Base-by-base conservation (phyloP, 192 early-diverging fungal genomes). In the Coemansia sp. region DNA sequence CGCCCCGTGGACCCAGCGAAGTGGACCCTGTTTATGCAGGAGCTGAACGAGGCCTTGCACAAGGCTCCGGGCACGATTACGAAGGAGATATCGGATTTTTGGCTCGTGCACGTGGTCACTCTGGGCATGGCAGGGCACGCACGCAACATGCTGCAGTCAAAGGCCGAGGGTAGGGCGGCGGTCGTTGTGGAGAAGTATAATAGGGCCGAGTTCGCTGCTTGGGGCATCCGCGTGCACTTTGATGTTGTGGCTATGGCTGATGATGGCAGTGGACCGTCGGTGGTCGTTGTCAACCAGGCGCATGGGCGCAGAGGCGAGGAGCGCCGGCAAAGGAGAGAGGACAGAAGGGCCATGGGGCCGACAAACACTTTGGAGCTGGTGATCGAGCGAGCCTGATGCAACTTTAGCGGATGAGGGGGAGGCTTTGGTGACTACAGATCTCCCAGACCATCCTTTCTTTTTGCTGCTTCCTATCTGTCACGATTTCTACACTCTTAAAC, bases 151-250 rank as follows among this genome's bases (percentile, higher is more conserved):
- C 65, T 65, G 56, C 52, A 61, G 33, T 48, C 53, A 3, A 34
- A 28, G 2, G 61, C 70, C 0, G 60, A 66, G 21, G 36, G 43
- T 8, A 67, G 68, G 39, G 68, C 77, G 0, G 53, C 59, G 31
- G 55, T 45, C 6, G 13, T 74, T n/a, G 47, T 71, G 1, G 77
- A 79, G 48, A 31, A 28, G 43, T 79, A 69, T 13, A 79, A 79
- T 25, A 28, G 72, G 2, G 56, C 53, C 0, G 62, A 64, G 58
- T 79, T 79, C 61, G 55, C 70, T 5, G 3, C 16, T 0, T 68
- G 64, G 71, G 72, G 72, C 7, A 66, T 79, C 5, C 34, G 37
- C 2, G 77, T 38, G 5, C 23, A 12, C 12, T 48, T 75, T 12
- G 63, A 75, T 33, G 50, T 56, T 1, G 34, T 68, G 1, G 14